These are phyloP conservation scores for Passiflora organensis DNA, from an alignment of 345 rosid genomes.

Conservation along the genomic window DNA sequence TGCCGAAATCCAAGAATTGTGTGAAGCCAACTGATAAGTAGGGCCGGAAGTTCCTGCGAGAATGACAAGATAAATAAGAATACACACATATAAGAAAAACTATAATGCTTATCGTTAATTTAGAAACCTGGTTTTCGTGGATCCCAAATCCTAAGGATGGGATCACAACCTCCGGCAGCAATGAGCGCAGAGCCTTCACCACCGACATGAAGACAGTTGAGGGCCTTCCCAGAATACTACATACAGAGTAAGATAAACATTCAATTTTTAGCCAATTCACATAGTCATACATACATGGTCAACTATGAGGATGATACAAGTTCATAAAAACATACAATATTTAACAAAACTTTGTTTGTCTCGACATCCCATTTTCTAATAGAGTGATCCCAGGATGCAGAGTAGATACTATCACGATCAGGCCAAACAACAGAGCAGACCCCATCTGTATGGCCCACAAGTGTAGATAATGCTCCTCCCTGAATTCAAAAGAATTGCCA, in stretches of 20 bases:
- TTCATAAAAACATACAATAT: slow-evolving; percentile 43
- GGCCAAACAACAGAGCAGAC: slow-evolving; percentile 92
- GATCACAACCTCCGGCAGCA: slow-evolving; percentile 91
- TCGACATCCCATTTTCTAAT: slow-evolving; percentile 83
- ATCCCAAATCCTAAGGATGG: slow-evolving; percentile 93
- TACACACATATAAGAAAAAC: background rate
- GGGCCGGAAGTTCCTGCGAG: slow-evolving; percentile 33
- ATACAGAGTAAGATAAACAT: slow-evolving; percentile 3
- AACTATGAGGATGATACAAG: too few species aligned
- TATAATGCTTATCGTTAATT: slow-evolving; percentile 12
- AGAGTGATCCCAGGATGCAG: slow-evolving; percentile 97
- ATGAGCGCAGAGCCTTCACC: slow-evolving; percentile 91
- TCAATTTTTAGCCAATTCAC: too few species aligned
- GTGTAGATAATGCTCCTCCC: slow-evolving; percentile 76
- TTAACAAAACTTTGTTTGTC: slow-evolving; percentile 67
- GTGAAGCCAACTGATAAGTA: slow-evolving; percentile 72
- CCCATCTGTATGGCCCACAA: slow-evolving; percentile 89
- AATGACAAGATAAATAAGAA: slow-evolving; percentile 12
- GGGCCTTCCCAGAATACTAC: slow-evolving; percentile 85
- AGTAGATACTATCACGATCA: slow-evolving; percentile 56
- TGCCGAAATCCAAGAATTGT: slow-evolving; percentile 84
- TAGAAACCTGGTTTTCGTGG: slow-evolving; percentile 91
- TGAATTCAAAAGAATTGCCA: slow-evolving; percentile 18
- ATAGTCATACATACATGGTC: too few species aligned
- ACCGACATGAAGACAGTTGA: slow-evolving; percentile 75